Base-by-base conservation (phyloP, 2,329 filamentous ascomycete genomes). In the Trichoderma polysporum region DNA sequence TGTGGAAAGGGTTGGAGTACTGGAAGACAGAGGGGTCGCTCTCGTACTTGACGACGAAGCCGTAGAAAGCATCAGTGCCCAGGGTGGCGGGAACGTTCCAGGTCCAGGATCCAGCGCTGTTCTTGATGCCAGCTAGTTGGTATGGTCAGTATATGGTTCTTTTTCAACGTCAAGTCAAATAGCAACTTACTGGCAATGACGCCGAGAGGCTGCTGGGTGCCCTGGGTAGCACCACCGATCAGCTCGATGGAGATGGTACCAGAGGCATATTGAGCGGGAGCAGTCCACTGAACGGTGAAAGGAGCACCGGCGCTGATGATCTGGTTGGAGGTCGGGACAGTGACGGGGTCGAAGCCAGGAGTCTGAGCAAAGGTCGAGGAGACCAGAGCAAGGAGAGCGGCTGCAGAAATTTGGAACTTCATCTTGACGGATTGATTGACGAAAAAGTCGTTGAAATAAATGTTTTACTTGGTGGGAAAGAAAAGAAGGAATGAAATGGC, bases 1-100 rank as follows among this genome's bases (percentile, higher is more conserved):
- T 86, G 73, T 79, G 72, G 81, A 90, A 90, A 72, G 86, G 86
- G 80, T 83, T 84, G 66, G 85, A 87, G 83, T 84, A 89, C 82
- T 90, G 86, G 83, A 86, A 87, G 74, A 82, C 77, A 12, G 58
- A 69, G 25, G 79, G 63, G 78, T 87, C 74, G 70, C 76, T 77
- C 71, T 85, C 82, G 39, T 83, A 80, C 69, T 76, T 76, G 77
- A 90, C 79, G 78, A 82, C 79, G 75, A 90, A 79, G 70, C 87
- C 88, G 77, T 89, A 90, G 73, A 82, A 81, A 61, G 78, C 79
- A 47, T 79, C 74, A 66, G 72, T 72, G 69, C 82, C 84, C 31
- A 85, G 80, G 31, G 74, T 69, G 68, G 79, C 73, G 74, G 79
- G 79, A 60, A 89, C 80, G 27, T 73, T 69, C 87, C 87, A 90